Conservation (phyloP, 495 filamentous ascomycete species). For the Penicillium ochrochloron region DNA sequence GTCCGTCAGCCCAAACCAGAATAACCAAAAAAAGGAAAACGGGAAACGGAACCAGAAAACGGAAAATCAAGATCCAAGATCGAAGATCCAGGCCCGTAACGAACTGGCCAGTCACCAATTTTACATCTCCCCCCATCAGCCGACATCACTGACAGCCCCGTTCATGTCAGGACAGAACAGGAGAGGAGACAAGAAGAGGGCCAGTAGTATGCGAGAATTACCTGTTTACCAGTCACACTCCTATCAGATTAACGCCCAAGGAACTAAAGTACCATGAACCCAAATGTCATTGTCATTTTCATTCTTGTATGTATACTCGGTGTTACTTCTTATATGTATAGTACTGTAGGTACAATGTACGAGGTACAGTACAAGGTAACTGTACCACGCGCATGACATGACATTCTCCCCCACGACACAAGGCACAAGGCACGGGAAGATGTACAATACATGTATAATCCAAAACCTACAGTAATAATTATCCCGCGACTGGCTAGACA, state of each 20-base stretch:
- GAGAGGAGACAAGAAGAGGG: background rate
- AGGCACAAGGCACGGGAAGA: too few species aligned
- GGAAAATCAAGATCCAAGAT: background rate
- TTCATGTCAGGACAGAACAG: background rate
- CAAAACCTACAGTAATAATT: too few species aligned
- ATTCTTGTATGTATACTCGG: background rate
- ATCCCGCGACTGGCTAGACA: too few species aligned
- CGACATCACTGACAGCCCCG: slow-evolving; percentile 3
- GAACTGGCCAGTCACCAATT: background rate
- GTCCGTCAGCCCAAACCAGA: background rate
- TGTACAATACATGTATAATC: too few species aligned
- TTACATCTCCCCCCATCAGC: background rate
- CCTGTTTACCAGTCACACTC: background rate
- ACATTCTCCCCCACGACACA: background rate
- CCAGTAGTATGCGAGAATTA: background rate
- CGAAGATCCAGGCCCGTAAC: background rate
- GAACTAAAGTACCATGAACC: background rate
- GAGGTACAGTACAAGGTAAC: too few species aligned
- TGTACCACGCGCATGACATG: background rate
- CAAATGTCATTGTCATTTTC: background rate
- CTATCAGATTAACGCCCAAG: background rate
- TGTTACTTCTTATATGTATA: background rate
- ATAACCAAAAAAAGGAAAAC: background rate
- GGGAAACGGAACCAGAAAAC: background rate
- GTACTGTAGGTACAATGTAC: background rate